Conservation (phyloP, 2,329 filamentous ascomycete genomes). For the Neonectria faginata region DNA sequence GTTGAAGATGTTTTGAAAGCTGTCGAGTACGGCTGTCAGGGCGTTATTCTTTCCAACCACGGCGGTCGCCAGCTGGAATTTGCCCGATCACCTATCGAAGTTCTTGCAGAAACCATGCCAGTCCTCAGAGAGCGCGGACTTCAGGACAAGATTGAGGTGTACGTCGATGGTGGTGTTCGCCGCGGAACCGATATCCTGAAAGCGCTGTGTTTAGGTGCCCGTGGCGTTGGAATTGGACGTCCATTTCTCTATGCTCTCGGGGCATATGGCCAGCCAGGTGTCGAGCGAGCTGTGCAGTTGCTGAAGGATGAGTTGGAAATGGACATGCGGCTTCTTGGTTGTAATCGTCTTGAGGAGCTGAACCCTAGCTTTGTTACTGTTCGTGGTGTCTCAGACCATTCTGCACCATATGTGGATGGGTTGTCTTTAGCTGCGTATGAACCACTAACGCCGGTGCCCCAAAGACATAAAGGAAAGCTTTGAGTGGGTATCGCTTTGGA, state of each 20-base stretch:
- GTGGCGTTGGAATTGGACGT: slow-evolving; percentile 91
- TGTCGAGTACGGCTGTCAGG: slow-evolving; percentile 82
- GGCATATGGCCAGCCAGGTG: slow-evolving; percentile 86
- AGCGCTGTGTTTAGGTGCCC: slow-evolving; percentile 90
- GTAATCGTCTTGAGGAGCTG: slow-evolving; percentile 78
- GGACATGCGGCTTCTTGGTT: slow-evolving; percentile 96
- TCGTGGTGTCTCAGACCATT: slow-evolving; percentile 71
- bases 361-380: slow-evolving; percentile 85
- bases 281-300: slow-evolving; percentile 91
- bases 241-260: slow-evolving; percentile 98
- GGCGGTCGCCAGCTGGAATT: slow-evolving; percentile 95
- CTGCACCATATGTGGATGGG: slow-evolving; percentile 61
- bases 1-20: slow-evolving; percentile 94
- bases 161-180: slow-evolving; percentile 89
- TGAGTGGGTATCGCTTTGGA: slow-evolving; percentile 42
- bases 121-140: slow-evolving; percentile 79
- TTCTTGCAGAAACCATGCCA: slow-evolving; percentile 94
- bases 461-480: slow-evolving; percentile 65
- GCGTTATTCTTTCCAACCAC: slow-evolving; percentile 95
- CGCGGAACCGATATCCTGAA: slow-evolving; percentile 96
- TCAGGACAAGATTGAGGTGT: slow-evolving; percentile 85
- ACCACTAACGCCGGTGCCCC: slow-evolving; percentile 62
- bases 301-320: slow-evolving; percentile 98
- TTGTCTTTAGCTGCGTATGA: slow-evolving; percentile 64
- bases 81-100: slow-evolving; percentile 87